A percentile compares a stretch with the other conserved stretches of the same genome.
phyloP scores from a whole-genome alignment of 2,329 filamentous ascomycete species.

The Fusarium chaquense region DNA sequence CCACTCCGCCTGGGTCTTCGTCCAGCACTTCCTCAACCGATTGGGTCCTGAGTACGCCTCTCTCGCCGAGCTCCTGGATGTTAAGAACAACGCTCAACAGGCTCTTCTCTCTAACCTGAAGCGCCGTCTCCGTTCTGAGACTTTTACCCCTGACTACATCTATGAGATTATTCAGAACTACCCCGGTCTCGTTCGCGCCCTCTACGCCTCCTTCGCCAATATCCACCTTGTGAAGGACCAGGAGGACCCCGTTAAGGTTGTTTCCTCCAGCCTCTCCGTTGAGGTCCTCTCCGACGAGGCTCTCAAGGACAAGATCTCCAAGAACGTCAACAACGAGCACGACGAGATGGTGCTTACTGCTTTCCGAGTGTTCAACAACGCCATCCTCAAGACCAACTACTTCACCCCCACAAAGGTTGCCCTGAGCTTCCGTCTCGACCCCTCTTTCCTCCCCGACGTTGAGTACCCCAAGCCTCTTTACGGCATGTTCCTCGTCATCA shows the following conservation, averaged over 20 bases:
- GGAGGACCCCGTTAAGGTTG: constrained; percentile 62
- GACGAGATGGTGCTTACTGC: constrained; percentile 98
- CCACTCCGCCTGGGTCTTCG: constrained; percentile 97
- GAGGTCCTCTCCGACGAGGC: constrained; percentile 81
- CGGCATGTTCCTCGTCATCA: constrained; percentile 99
- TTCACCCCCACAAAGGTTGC: constrained; percentile 97
- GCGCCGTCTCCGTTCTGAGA: constrained; percentile 93
- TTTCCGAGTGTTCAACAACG: constrained; percentile 94
- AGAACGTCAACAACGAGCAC: constrained; percentile 89
- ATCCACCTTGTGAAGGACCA: constrained; percentile 75
- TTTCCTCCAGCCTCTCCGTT: constrained; percentile 67
- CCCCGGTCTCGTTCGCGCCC: constrained; percentile 83
- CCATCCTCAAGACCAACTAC: constrained; percentile 97
- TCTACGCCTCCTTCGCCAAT: constrained; percentile 93
- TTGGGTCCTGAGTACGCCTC: constrained; percentile 93
- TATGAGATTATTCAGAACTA: constrained; percentile 95
- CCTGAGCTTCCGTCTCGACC: constrained; percentile 93
- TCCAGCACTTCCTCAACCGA: constrained; percentile 97
- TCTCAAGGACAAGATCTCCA: constrained; percentile 81
- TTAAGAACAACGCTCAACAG: constrained; percentile 84
- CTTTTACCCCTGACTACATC: constrained; percentile 98
- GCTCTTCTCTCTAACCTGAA: constrained; percentile 94
- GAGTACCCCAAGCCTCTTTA: constrained; percentile 96
- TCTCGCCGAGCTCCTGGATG: constrained; percentile 82
- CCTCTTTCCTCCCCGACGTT: constrained; percentile 85